Conservation (phyloP, 257 asterid genomes). For the Forsythia suspensa region DNA sequence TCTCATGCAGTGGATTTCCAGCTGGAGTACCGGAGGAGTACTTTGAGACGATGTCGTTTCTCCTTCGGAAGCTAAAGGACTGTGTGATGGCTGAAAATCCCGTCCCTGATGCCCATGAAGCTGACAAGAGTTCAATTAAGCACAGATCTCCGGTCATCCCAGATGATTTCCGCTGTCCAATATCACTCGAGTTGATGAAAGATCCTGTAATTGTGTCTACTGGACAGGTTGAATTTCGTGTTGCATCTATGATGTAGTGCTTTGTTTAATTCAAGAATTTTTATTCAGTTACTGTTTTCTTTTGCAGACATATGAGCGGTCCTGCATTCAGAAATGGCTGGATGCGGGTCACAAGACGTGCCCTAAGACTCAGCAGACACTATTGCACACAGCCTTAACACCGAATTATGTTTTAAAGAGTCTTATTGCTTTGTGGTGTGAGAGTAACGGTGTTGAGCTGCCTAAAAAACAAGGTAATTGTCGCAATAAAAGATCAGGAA, state of each 20-base stretch:
- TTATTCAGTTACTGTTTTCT: not conserved
- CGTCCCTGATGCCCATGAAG: conserved; percentile 53
- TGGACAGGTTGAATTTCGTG: conserved; percentile 67
- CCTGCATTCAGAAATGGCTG: conserved; percentile 94
- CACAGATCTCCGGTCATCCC: conserved; percentile 94
- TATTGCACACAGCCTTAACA: conserved; percentile 87
- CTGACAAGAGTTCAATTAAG: conserved; percentile 57
- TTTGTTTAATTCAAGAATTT: conserved; percentile 9
- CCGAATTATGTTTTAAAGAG: conserved; percentile 97
- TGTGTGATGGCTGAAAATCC: conserved; percentile 57
- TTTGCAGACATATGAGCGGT: conserved; percentile 86
- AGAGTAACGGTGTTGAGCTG: conserved; percentile 87
- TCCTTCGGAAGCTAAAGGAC: conserved; percentile 76
- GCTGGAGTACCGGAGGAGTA: conserved; percentile 78
- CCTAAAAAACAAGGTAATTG: conserved; percentile 73
- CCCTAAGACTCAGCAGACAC: conserved; percentile 93
- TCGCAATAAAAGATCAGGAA: conserved; percentile 54
- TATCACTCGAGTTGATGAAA: conserved; percentile 96
- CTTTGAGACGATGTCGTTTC: conserved; percentile 72
- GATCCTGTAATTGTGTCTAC: conserved; percentile 99
- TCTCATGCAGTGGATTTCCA: conserved; percentile 70
- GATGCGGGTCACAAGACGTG: conserved; percentile 96
- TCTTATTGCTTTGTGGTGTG: conserved; percentile 93
- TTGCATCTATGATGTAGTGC: conserved; percentile 10
- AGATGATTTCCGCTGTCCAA: conserved; percentile 95